A percentile compares a stretch with the other conserved stretches of the same genome.
phyloP scores from a whole-genome alignment of 2,329 filamentous ascomycete genomes.

The Epichloe brachyelytri region DNA sequence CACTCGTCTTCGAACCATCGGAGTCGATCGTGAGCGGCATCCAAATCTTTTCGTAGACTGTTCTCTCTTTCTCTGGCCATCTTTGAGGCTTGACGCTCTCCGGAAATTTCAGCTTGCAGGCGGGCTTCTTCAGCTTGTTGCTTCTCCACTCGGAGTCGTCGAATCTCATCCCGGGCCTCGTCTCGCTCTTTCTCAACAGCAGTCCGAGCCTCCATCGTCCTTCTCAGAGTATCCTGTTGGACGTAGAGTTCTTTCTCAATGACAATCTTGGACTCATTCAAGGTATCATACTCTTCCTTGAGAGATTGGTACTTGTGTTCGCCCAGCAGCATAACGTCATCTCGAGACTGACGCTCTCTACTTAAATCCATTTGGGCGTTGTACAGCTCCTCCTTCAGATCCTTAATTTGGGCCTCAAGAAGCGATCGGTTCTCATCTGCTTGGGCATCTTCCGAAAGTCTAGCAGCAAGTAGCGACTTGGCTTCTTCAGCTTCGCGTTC shows the following conservation, averaged over 20 bases:
- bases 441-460: conserved; percentile 80
- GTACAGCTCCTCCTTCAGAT: conserved; percentile 76
- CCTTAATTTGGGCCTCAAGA: conserved; percentile 74
- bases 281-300: conserved; percentile 69
- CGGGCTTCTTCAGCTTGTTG: conserved; percentile 76
- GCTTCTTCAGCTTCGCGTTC: conserved; percentile 83
- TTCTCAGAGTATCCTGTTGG: conserved; percentile 80
- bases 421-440: conserved; percentile 69
- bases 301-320: conserved; percentile 78
- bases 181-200: conserved; percentile 79
- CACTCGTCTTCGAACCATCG: conserved; percentile 72
- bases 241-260: conserved; percentile 97
- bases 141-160: conserved; percentile 70
- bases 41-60: conserved; percentile 65
- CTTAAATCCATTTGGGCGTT: conserved; percentile 79
- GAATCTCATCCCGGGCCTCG: conserved; percentile 76
- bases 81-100: conserved; percentile 66
- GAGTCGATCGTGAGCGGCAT: conserved; percentile 62
- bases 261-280: conserved; percentile 91
- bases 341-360: conserved; percentile 80
- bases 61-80: conserved; percentile 70
- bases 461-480: conserved; percentile 72
- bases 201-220: conserved; percentile 69
- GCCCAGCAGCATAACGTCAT: conserved; percentile 81
- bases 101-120: conserved; percentile 65